Conservation (phyloP, 1,284 basidiomycete species). For the Ustilago curta region DNA sequence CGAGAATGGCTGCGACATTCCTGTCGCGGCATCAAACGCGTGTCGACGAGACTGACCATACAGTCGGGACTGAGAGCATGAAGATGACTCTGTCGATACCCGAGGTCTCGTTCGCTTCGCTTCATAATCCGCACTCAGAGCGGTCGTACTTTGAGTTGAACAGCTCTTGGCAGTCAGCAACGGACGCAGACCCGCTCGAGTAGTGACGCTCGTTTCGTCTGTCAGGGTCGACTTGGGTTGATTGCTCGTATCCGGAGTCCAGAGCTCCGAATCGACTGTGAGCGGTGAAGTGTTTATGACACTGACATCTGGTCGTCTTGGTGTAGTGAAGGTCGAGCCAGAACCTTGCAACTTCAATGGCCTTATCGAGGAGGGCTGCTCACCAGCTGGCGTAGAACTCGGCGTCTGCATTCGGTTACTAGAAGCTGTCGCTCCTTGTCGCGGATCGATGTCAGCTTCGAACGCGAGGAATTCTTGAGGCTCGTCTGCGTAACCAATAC, state of each 20-base stretch:
- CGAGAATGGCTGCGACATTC: not conserved
- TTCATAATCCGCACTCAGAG: not conserved
- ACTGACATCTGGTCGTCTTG: constrained; percentile 15
- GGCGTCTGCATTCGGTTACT: not conserved
- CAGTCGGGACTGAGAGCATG: not conserved
- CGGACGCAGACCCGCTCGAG: not conserved
- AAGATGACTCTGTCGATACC: not conserved
- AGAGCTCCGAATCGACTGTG: constrained; percentile 16
- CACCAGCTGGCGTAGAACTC: not conserved
- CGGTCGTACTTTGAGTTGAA: not conserved
- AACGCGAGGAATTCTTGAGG: not conserved
- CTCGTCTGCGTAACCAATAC: not conserved
- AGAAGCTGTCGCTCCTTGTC: not conserved
- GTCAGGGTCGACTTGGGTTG: constrained; percentile 20
- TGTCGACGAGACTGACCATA: not conserved
- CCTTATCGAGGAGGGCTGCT: not conserved
- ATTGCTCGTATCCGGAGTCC: constrained; percentile 23
- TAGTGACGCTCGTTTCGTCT: constrained; percentile 17
- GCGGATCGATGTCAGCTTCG: not conserved
- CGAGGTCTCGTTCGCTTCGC: not conserved
- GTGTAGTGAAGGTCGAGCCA: not conserved
- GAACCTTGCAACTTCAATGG: constrained; percentile 14
- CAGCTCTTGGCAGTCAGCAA: not conserved
- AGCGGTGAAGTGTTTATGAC: constrained; percentile 15
- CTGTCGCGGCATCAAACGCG: not conserved